phyloP scores from a whole-genome alignment of 73 alveolate species.

The Uronychia binucleata region DNA sequence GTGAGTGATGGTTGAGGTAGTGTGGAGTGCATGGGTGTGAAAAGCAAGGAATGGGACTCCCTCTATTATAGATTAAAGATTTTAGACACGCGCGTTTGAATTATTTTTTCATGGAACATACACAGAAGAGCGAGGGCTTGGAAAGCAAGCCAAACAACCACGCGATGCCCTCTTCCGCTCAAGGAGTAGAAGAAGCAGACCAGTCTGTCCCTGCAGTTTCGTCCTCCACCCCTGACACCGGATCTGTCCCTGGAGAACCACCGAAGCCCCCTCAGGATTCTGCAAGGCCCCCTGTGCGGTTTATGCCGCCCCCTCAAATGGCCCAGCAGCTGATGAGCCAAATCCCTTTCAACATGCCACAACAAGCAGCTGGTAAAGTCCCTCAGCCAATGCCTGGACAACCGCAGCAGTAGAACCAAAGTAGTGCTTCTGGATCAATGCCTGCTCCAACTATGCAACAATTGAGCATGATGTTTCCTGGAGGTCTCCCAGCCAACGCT shows the following conservation, averaged over 20 bases:
- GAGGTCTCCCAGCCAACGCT: background rate
- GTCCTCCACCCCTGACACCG: background rate
- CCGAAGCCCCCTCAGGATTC: background rate
- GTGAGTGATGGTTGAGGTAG: no score
- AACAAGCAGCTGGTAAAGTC: background rate
- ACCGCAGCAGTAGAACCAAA: background rate
- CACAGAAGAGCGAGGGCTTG: background rate
- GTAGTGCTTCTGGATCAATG: background rate
- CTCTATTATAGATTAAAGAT: background rate
- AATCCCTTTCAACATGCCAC: background rate
- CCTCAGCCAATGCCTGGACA: background rate
- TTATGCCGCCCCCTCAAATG: background rate
- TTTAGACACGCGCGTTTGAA: constrained; percentile 1
- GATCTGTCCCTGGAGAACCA: background rate
- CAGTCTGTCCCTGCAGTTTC: background rate
- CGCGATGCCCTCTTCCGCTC: background rate
- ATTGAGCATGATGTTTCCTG: background rate
- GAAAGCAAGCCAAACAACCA: background rate
- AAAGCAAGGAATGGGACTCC: no score
- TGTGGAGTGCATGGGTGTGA: no score
- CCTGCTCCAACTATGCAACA: no score
- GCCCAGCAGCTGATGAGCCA: background rate
- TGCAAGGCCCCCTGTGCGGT: background rate
- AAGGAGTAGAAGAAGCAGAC: background rate
- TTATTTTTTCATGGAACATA: background rate